A percentile compares a stretch with the other conserved stretches of the same genome.
These are phyloP conservation scores for Colletotrichum gloeosporioides DNA, from an alignment of 2,329 filamentous ascomycete genomes.

Conservation along the genomic window DNA sequence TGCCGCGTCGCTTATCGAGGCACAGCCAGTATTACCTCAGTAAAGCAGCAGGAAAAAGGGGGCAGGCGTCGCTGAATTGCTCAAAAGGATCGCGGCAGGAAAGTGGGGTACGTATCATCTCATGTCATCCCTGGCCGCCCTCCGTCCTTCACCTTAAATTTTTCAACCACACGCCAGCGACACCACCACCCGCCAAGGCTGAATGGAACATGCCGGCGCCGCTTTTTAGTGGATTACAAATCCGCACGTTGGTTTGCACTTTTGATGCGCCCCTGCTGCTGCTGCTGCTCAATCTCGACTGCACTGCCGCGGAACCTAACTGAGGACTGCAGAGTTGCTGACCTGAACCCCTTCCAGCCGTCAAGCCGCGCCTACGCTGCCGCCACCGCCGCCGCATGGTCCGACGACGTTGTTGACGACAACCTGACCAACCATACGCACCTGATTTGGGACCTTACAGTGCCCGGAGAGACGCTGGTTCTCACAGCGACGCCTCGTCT, in stretches of 20 bases:
- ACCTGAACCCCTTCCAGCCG: neutral
- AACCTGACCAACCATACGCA: neutral
- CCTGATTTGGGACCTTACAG: neutral
- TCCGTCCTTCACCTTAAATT: neutral
- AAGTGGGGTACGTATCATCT: neutral
- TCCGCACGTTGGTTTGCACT: neutral
- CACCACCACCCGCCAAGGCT: neutral
- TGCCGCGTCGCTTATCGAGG: neutral
- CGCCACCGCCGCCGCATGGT: neutral
- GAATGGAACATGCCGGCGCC: neutral
- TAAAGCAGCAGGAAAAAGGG: neutral
- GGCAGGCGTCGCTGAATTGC: neutral
- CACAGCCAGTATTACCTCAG: neutral
- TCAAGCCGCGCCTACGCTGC: neutral
- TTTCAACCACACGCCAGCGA: neutral
- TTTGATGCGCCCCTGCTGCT: neutral
- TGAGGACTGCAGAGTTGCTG: neutral
- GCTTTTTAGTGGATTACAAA: slow-evolving; percentile 20
- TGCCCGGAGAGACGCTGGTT: neutral
- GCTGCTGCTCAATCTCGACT: neutral
- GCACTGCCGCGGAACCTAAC: neutral
- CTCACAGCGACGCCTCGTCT: neutral
- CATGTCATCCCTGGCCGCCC: neutral
- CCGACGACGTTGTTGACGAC: neutral
- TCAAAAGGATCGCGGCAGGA: neutral